Conservation (phyloP, 1,139 yeast species). For the Blastobotrys arbuscula region DNA sequence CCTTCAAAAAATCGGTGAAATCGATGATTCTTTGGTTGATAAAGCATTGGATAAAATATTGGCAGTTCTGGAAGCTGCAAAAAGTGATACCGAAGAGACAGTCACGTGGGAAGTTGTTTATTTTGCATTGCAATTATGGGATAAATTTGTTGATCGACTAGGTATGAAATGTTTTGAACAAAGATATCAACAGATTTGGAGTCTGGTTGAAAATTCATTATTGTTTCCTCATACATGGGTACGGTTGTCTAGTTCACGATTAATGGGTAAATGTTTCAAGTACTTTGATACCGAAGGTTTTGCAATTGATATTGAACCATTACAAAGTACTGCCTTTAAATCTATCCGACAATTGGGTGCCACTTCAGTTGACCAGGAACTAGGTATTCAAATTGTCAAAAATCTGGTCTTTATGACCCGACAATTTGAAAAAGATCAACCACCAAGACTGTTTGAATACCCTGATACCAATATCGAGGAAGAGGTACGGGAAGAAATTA, state of each 20-base stretch:
- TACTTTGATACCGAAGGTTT: slow-evolving; percentile 23
- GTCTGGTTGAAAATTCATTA: slow-evolving; percentile 47
- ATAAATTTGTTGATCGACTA: slow-evolving; percentile 31
- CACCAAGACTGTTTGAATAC: slow-evolving; percentile 37
- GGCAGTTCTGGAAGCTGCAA: slow-evolving; percentile 22
- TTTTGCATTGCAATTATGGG: slow-evolving; percentile 52
- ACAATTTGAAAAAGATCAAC: slow-evolving; percentile 52
- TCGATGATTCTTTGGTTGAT: slow-evolving; percentile 16
- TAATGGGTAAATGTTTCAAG: slow-evolving; percentile 49
- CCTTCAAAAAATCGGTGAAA: slow-evolving; percentile 45
- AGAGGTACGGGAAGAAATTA: slow-evolving; percentile 17
- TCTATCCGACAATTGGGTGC: slow-evolving; percentile 76
- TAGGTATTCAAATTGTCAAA: slow-evolving; percentile 63
- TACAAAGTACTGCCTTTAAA: slow-evolving; percentile 64
- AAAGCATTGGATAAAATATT: slow-evolving; percentile 22
- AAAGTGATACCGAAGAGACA: slow-evolving; percentile 20
- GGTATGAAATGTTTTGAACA: slow-evolving; percentile 30
- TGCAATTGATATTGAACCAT: slow-evolving; percentile 20
- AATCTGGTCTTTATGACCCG: slow-evolving; percentile 58
- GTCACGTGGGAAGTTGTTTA: slow-evolving; percentile 73
- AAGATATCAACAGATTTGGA: slow-evolving; percentile 44
- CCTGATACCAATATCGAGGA: slow-evolving; percentile 23
- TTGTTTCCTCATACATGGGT: slow-evolving; percentile 93
- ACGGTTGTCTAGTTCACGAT: slow-evolving; percentile 61
- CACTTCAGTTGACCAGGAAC: slow-evolving; percentile 58